Percentiles rank a stretch among this genome's conserved stretches.
phyloP scores from a whole-genome alignment of 306 rosid genomes.

The Ammopiptanthus mongolicus region DNA sequence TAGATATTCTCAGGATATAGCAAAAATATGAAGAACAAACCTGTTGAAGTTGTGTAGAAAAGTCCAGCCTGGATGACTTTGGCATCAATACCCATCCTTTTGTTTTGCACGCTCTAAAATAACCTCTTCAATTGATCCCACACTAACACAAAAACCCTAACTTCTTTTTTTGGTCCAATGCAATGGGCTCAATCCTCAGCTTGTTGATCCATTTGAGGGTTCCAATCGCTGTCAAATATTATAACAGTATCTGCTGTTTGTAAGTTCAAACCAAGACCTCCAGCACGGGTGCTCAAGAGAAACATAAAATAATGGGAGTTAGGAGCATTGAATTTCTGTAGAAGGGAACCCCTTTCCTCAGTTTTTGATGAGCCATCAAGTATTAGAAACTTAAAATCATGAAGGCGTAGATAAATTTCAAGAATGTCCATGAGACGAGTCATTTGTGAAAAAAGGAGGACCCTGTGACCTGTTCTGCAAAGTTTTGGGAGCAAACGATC shows the following conservation, averaged over 20 bases:
- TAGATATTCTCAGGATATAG: background rate
- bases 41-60: constrained; percentile 92
- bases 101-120: constrained; percentile 94
- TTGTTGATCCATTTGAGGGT: constrained; percentile 96
- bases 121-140: constrained; percentile 92
- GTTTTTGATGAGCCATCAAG: constrained; percentile 88
- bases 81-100: constrained; percentile 98
- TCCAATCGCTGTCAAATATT: constrained; percentile 92
- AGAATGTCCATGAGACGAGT: constrained; percentile 84
- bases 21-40: constrained; percentile 33
- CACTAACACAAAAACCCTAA: constrained; percentile 85
- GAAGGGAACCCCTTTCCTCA: constrained; percentile 71
- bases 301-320: constrained; percentile 85
- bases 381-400: constrained; percentile 62
- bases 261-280: constrained; percentile 88
- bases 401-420: constrained; percentile 70
- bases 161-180: constrained; percentile 92
- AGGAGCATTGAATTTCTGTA: constrained; percentile 66
- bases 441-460: constrained; percentile 85
- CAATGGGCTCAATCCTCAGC: constrained; percentile 97
- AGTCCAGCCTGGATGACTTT: constrained; percentile 94
- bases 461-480: constrained; percentile 70
- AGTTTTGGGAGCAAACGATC: constrained; percentile 91
- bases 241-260: constrained; percentile 90
- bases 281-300: constrained; percentile 94